Base-by-base conservation (phyloP, 2,329 filamentous ascomycete genomes). In the Ophiostoma triangulosporum region DNA sequence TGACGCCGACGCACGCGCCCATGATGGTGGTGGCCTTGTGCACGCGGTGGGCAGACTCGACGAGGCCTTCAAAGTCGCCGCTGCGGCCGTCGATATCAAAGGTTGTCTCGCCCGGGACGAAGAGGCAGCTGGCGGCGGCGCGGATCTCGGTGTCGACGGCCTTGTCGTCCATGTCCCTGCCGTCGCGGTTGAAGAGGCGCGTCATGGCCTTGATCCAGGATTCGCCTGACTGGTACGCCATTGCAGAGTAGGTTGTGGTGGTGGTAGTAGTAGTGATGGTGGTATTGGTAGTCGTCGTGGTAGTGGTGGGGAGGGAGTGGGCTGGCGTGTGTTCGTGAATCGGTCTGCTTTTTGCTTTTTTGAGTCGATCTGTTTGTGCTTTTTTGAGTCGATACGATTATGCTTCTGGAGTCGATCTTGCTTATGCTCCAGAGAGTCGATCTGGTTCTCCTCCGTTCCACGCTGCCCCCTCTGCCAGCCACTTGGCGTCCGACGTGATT, bases 181-280 rank as follows among this genome's bases (percentile, higher is more conserved):
- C 38, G 20, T 38, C 50, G 3, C 40, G 50, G 20, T 57, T 50
- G 50, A 57, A 55, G 6, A 57, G 22, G n/a, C 38, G 36, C 24
- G 40, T 32, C 32, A 55, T 40, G 9, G 55, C 55, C 15, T 26
- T 31, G 14, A 6, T 80, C 4, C 83, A 88, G 62, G 80, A 80
- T 3, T 80, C 87, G 8, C 84, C 88, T 1, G 71, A 90, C 12
- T 69, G 89, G 49, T 83, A 84, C 61, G 81, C 85, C 46, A 81
- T 82, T 65, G 80, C 77, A 12, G 80, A 79, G 58, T 74, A 76
- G 45, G 70, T 32, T 6, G 31, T 32, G n/a, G n/a, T n/a, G n/a
- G n/a, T n/a, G n/a, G n/a, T n/a, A n/a, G n/a, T n/a, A n/a, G n/a
- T n/a, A n/a, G n/a, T n/a, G n/a, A n/a, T n/a, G n/a, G n/a, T n/a